Base-by-base conservation (phyloP, 768 basidiomycete genomes). In the Trametes elegans region DNA sequence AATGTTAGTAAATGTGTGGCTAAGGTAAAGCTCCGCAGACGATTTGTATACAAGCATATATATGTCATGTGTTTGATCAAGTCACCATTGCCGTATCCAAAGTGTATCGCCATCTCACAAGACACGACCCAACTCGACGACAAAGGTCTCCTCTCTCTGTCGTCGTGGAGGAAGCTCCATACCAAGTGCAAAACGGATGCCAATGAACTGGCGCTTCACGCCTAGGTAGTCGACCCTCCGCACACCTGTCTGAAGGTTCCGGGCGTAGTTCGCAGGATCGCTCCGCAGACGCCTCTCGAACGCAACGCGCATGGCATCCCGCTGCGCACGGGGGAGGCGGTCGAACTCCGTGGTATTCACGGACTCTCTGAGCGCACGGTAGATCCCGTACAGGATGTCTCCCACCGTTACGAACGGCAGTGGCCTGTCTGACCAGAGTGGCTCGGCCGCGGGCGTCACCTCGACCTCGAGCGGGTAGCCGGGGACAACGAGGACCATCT, bases 311-410 rank as follows among this genome's bases (percentile, higher is more conserved):
- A 48, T 3, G 11, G 5, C 23, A 5, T 57, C 49, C 16, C 56
- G 56, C 24, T 9, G 29, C 4, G 8, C n/a, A 1, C 19, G n/a
- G 24, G 44, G 43, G 45, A 75, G 65, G 3, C 61, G 46, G 26
- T 67, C 57, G 65, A 74, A 80, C 66, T 84, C 82, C 16, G 49
- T 52, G 0, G 63, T 53, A 8, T 70, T 71, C 1, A 78, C 76
- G 0, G 70, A 66, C 7, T 64, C 57, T n/a, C 79, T 77, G 21
- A 84, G 71, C 46, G 67, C 66, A 46, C 62, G 63, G 64, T 80
- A 79, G 13, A 84, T 58, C 0, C 71, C 71, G 19, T 72, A 62
- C 19, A 83, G 66, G 11, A 84, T 76, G 63, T 84, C 83, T 8
- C 67, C 68, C 55, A 83, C 75, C 9, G 74, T 73, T 23, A 76